Percentiles rank a stretch among this genome's conserved stretches.
Evolutionary conservation across 116 monocot genomes (phyloP).

Genomic region (Iris pallida): DNA sequence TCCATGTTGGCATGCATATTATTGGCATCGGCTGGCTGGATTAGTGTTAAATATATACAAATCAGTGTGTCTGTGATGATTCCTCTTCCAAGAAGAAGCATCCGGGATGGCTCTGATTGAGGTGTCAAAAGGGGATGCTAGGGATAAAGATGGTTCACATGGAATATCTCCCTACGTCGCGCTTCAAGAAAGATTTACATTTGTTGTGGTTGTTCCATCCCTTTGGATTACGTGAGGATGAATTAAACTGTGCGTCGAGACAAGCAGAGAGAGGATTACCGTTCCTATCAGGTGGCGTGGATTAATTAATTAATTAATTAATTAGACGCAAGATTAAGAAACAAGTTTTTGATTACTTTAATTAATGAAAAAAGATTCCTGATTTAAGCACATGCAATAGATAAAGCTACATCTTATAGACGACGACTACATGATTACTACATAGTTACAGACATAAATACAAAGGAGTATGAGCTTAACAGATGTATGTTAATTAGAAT

Average conservation of each 20-base stretch:
- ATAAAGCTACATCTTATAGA: no score
- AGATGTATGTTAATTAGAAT: no score
- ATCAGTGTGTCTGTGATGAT: constrained; percentile 6
- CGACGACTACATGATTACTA: no score
- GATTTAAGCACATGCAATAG: no score
- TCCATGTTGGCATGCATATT: constrained; percentile 13
- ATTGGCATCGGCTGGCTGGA: constrained; percentile 2
- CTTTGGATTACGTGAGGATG: constrained; percentile 12
- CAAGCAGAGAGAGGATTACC: constrained; percentile 12
- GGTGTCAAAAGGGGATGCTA: background rate
- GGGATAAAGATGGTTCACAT: constrained; percentile 12
- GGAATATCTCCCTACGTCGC: constrained; percentile 8
- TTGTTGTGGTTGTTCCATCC: constrained; percentile 15
- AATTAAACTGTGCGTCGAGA: constrained; percentile 5
- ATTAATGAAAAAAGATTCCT: no score
- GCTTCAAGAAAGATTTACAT: constrained; percentile 5
- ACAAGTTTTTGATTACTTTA: no score
- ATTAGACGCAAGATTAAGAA: no score
- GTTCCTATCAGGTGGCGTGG: no score
- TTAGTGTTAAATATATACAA: background rate
- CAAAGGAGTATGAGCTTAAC: no score
- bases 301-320: no score
- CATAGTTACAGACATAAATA: no score
- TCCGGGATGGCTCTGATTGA: constrained; percentile 14
- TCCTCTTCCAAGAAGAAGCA: constrained; percentile 14